Evolutionary conservation across 345 rosid species (phyloP).

Genomic region (Hirschfeldia incana): DNA sequence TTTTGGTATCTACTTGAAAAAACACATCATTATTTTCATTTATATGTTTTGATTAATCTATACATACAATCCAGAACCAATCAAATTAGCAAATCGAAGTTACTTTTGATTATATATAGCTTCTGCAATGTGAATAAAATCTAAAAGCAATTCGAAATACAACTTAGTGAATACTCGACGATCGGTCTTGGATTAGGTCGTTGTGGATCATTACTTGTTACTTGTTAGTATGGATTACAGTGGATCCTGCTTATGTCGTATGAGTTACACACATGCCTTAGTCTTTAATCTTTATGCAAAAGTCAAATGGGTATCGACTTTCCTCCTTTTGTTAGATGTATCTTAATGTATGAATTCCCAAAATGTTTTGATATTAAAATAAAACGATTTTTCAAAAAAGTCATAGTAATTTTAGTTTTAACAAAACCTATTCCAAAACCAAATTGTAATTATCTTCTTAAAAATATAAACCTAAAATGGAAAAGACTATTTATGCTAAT

Average conservation of each 20-base stretch:
- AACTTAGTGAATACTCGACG: not conserved
- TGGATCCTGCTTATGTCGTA: not conserved
- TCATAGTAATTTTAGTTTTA: too few relatives aligned
- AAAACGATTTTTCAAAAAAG: too few relatives aligned
- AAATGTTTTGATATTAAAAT: too few relatives aligned
- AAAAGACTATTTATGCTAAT: too few relatives aligned
- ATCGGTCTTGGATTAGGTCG: too few relatives aligned
- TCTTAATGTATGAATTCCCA: too few relatives aligned
- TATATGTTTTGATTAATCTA: not conserved
- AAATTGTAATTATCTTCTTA: too few relatives aligned
- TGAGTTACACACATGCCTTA: not conserved
- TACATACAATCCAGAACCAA: not conserved
- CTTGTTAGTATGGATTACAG: not conserved
- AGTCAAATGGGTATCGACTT: not conserved
- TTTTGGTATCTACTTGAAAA: too few relatives aligned
- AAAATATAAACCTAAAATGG: too few relatives aligned
- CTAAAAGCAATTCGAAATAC: not conserved
- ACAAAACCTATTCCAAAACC: too few relatives aligned
- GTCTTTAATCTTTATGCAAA: not conserved
- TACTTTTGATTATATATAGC: not conserved
- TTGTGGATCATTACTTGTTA: too few relatives aligned
- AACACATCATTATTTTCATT: not conserved
- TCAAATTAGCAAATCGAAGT: not conserved
- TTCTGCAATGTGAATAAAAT: not conserved
- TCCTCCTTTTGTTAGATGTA: not conserved